These are phyloP conservation scores for Hamamelis virginiana DNA, from an alignment of 164 flowering plant genomes.

Conservation along the genomic window DNA sequence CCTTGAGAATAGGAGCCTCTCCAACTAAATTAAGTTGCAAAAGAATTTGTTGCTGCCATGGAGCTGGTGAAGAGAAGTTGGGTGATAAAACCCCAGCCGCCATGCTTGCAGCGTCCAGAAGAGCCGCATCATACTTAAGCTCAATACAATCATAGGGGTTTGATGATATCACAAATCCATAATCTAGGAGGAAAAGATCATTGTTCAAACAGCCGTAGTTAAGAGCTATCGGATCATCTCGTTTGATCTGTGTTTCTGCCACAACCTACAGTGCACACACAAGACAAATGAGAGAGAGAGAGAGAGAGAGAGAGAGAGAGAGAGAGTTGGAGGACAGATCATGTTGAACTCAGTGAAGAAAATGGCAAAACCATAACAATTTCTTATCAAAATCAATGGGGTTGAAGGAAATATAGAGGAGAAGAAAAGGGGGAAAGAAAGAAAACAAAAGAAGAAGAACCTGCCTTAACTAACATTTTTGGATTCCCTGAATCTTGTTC, in stretches of 20 bases:
- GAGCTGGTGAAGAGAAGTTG: slow-evolving; percentile 72
- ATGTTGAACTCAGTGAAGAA: not conserved
- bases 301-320: not conserved
- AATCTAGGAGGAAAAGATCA: slow-evolving; percentile 81
- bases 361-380: not conserved
- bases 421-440: not conserved
- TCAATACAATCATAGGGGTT: slow-evolving; percentile 86
- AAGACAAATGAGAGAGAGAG: slow-evolving; percentile 3
- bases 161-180: slow-evolving; percentile 79
- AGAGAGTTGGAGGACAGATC: slow-evolving; percentile 3
- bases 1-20: slow-evolving; percentile 71
- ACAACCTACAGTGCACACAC: slow-evolving; percentile 51
- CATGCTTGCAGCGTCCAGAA: slow-evolving; percentile 90
- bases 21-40: slow-evolving; percentile 63
- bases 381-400: not conserved
- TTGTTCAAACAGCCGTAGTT: slow-evolving; percentile 72
- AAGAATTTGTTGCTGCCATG: slow-evolving; percentile 75
- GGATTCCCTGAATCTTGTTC: slow-evolving; percentile 39
- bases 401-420: not conserved
- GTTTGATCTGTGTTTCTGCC: slow-evolving; percentile 60
- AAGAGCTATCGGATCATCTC: slow-evolving; percentile 52
- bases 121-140: slow-evolving; percentile 80
- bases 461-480: slow-evolving; percentile 64
- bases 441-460: slow-evolving; percentile 17
- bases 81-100: slow-evolving; percentile 79